phyloP scores from a whole-genome alignment of 441 rosid genomes.

The Populus hybrid region DNA sequence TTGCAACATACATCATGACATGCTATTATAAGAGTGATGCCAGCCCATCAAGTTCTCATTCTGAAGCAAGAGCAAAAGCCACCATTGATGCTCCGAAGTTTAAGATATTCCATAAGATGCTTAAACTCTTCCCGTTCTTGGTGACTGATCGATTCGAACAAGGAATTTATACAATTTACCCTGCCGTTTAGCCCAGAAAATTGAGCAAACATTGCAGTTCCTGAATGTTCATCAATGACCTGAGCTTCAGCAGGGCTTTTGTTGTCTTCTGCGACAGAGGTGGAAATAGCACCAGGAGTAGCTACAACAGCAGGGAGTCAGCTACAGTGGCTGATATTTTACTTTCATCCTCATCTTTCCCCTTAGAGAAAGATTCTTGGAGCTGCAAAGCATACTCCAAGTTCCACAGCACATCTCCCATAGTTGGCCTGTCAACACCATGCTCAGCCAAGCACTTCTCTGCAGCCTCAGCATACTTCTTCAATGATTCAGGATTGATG shows the following conservation, averaged over 20 bases:
- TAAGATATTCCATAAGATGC: not conserved
- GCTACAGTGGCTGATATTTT: constrained; percentile 21
- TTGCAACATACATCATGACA: constrained; percentile 13
- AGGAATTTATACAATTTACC: constrained; percentile 19
- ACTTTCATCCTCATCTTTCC: constrained; percentile 54
- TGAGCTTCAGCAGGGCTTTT: constrained; percentile 37
- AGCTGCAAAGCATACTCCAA: constrained; percentile 91
- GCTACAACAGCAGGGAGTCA: constrained; percentile 24
- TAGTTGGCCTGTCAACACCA: constrained; percentile 84
- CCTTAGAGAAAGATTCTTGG: constrained; percentile 66
- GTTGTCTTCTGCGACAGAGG: constrained; percentile 34
- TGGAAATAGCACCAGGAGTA: constrained; percentile 19
- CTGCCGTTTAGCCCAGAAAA: constrained; percentile 56
- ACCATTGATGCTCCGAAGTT: not conserved
- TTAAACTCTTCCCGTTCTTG: not conserved
- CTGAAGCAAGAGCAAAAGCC: constrained; percentile 18
- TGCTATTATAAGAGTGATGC: constrained; percentile 7
- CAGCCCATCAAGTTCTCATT: constrained; percentile 9
- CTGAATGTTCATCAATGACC: constrained; percentile 50
- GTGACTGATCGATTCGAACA: not conserved
- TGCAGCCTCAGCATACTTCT: constrained; percentile 81
- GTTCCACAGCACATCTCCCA: constrained; percentile 97
- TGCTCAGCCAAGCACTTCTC: constrained; percentile 87
- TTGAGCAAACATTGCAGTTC: constrained; percentile 58
- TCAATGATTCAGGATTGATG: constrained; percentile 79